Percentiles rank a stretch among this genome's conserved stretches.
These are phyloP conservation scores for Microdochium paspali DNA, from an alignment of 2,329 filamentous ascomycete species.

Conservation along the genomic window DNA sequence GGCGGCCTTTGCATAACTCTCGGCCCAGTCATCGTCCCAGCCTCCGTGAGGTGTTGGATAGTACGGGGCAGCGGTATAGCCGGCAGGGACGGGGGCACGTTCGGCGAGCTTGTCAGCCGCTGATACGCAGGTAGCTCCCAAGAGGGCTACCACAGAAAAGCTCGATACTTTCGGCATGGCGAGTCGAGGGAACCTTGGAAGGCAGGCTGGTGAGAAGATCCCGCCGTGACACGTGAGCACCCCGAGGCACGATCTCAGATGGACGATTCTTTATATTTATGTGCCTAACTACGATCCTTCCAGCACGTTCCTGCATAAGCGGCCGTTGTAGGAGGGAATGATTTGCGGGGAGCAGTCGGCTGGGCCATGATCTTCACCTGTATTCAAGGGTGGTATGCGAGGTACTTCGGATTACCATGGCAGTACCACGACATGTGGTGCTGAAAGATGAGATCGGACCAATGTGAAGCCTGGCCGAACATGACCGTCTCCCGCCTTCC, in stretches of 20 bases:
- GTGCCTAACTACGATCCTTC: background rate
- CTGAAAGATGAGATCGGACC: background rate
- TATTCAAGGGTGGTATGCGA: background rate
- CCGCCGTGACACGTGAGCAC: background rate
- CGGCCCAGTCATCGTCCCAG: constrained; percentile 58
- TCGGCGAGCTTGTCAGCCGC: constrained; percentile 2
- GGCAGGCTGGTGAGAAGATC: background rate
- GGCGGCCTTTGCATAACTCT: constrained; percentile 62
- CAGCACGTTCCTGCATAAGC: background rate
- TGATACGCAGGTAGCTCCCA: background rate
- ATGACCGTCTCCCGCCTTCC: background rate
- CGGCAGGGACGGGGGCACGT: constrained; percentile 18
- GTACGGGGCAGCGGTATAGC: constrained; percentile 46
- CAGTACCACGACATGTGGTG: background rate
- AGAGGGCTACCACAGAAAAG: background rate
- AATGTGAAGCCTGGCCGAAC: background rate
- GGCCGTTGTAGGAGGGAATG: background rate
- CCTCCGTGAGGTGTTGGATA: constrained; percentile 67
- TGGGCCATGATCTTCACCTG: background rate
- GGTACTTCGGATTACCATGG: background rate
- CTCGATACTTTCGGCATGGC: background rate
- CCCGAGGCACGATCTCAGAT: background rate
- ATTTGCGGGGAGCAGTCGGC: background rate
- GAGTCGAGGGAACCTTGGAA: too few species aligned
- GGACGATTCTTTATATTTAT: background rate